Conservation (phyloP, 1,284 basidiomycete species). For the Trametes sp. region DNA sequence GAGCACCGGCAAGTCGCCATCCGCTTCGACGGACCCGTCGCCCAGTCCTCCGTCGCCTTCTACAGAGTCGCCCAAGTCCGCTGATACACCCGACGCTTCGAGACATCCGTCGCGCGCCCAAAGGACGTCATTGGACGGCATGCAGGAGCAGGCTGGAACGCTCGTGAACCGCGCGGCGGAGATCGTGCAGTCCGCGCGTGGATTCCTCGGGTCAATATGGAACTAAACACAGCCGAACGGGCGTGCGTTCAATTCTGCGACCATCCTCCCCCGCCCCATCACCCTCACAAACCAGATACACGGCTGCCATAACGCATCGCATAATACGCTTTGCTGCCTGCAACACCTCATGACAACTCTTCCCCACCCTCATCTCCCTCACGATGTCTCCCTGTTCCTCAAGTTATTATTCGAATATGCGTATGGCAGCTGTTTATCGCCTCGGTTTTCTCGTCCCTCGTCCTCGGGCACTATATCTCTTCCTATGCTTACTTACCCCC, state of each 20-base stretch:
- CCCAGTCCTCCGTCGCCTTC: background rate
- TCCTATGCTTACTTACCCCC: slow-evolving; percentile 29
- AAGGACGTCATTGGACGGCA: slow-evolving; percentile 37
- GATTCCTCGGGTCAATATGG: slow-evolving; percentile 64
- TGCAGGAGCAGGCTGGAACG: slow-evolving; percentile 47
- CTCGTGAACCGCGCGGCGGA: slow-evolving; percentile 76
- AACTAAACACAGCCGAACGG: slow-evolving; percentile 28
- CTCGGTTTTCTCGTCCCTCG: background rate
- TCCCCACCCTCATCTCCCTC: background rate
- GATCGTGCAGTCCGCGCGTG: slow-evolving; percentile 70
- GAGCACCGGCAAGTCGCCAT: slow-evolving; percentile 3
- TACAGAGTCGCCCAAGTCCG: slow-evolving; percentile 4
- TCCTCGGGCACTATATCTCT: background rate
- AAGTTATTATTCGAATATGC: slow-evolving; percentile 36
- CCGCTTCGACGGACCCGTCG: background rate
- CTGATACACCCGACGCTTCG: slow-evolving; percentile 27
- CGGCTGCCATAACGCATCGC: slow-evolving; percentile 22
- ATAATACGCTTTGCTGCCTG: slow-evolving; percentile 8
- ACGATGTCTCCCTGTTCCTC: slow-evolving; percentile 15
- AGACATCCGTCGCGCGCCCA: slow-evolving; percentile 35
- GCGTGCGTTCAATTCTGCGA: background rate
- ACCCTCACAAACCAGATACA: background rate
- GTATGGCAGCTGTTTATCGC: slow-evolving; percentile 31
- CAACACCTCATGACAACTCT: slow-evolving; percentile 1
- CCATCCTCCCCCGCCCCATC: background rate